phyloP scores from a whole-genome alignment of 73 alveolate genomes.

The Urostyla sp. region DNA sequence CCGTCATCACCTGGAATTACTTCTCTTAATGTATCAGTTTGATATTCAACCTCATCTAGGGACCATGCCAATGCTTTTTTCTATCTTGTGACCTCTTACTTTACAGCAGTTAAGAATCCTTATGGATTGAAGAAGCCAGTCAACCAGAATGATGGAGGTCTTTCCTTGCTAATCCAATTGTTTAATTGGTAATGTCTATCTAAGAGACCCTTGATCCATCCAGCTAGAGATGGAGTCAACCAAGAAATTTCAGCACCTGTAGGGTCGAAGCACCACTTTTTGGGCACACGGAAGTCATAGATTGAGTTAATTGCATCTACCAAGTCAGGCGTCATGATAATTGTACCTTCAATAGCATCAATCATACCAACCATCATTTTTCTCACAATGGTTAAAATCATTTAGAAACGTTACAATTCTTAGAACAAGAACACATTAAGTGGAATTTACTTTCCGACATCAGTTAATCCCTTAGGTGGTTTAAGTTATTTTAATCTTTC shows the following conservation, averaged over 20 bases:
- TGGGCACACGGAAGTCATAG: constrained; percentile 96
- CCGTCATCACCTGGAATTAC: constrained; percentile 80
- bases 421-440: constrained; percentile 98
- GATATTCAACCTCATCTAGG: constrained; percentile 91
- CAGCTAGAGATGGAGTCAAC: constrained; percentile 97
- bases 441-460: constrained; percentile 98
- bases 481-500: constrained; percentile 88
- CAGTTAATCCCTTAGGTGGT: constrained; percentile 93
- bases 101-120: constrained; percentile 99
- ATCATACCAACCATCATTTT: constrained; percentile 90
- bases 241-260: constrained; percentile 99
- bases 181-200: constrained; percentile 96
- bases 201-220: constrained; percentile 97
- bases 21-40: constrained; percentile 79
- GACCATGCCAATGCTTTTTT: constrained; percentile 95
- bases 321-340: constrained; percentile 99
- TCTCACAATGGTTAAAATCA: constrained; percentile 91
- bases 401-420: constrained; percentile 95
- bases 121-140: constrained; percentile 99
- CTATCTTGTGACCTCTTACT: constrained; percentile 96
- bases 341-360: constrained; percentile 99
- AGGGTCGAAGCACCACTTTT: constrained; percentile 99
- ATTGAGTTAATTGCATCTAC: constrained; percentile 93
- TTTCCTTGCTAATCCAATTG: constrained; percentile 95
- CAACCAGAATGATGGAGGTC: constrained; percentile 94